Percentiles rank a stretch among this genome's conserved stretches.
phyloP scores from a whole-genome alignment of 192 early-diverging fungal species.

The Coemansia interrupta region DNA sequence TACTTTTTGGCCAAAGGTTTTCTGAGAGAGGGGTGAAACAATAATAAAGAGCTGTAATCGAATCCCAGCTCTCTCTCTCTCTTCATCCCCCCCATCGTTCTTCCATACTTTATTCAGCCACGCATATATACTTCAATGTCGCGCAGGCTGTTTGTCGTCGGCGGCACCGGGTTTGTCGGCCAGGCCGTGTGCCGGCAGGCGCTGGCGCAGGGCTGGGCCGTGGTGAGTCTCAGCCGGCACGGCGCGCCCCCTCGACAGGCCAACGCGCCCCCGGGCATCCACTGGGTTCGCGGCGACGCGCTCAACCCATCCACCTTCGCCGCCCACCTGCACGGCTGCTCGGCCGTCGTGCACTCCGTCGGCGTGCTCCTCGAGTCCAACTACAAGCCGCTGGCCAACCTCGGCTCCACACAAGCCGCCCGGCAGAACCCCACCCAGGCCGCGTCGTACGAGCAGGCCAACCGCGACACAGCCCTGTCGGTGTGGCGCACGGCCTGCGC shows the following conservation, averaged over 20 bases:
- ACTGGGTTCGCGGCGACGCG: slow-evolving; percentile 65
- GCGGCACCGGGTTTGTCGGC: slow-evolving; percentile 62
- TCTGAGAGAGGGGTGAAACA: background rate
- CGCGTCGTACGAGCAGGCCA: slow-evolving; percentile 61
- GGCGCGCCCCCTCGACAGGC: slow-evolving; percentile 27
- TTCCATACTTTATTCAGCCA: background rate
- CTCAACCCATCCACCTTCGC: slow-evolving; percentile 59
- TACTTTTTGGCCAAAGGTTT: background rate
- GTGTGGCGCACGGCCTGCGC: slow-evolving; percentile 56
- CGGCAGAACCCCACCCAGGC: no score
- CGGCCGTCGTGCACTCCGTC: slow-evolving; percentile 68
- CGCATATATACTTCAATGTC: background rate
- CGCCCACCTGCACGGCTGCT: slow-evolving; percentile 54
- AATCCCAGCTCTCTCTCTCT: background rate
- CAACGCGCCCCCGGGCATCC: slow-evolving; percentile 22
- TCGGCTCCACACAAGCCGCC: slow-evolving; percentile 7
- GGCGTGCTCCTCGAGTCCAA: slow-evolving; percentile 67
- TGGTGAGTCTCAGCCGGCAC: slow-evolving; percentile 54
- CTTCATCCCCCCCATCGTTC: background rate
- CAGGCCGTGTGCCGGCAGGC: slow-evolving; percentile 50
- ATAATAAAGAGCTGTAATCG: no score
- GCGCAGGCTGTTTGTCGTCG: slow-evolving; percentile 55
- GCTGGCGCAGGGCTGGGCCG: slow-evolving; percentile 48
- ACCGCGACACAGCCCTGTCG: slow-evolving; percentile 66
- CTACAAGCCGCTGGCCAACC: slow-evolving; percentile 62